Evolutionary conservation across 257 asterid species (phyloP).

Genomic region (Avicennia marina): DNA sequence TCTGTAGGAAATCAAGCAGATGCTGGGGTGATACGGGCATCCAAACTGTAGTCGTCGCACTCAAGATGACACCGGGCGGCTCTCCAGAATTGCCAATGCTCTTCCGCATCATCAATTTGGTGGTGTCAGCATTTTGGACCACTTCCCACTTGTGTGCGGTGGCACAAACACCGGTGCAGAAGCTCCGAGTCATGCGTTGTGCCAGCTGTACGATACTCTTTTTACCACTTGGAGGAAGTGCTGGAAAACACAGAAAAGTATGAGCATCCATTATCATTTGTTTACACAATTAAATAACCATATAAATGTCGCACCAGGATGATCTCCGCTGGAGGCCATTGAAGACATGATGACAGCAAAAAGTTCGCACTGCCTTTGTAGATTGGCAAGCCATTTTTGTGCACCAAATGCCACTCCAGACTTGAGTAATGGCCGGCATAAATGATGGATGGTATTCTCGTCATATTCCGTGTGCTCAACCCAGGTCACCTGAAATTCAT

Average conservation of each 20-base stretch:
- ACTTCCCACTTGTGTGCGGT: constrained; percentile 69
- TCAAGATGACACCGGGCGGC: constrained; percentile 69
- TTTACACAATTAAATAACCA: background rate
- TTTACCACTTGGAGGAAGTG: constrained; percentile 40
- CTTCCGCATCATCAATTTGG: constrained; percentile 55
- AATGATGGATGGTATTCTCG: constrained; percentile 40
- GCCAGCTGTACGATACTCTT: constrained; percentile 64
- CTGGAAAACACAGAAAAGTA: constrained; percentile 28
- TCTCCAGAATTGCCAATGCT: constrained; percentile 55
- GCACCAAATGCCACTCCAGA: constrained; percentile 85
- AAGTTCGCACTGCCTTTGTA: constrained; percentile 63
- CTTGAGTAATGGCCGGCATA: constrained; percentile 57
- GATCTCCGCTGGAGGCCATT: constrained; percentile 33
- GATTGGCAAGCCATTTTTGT: constrained; percentile 64
- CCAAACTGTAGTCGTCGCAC: constrained; percentile 71
- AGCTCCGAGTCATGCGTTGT: constrained; percentile 68
- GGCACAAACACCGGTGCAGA: constrained; percentile 61
- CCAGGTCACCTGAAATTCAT: constrained; percentile 64
- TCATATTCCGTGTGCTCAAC: constrained; percentile 77
- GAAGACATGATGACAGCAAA: constrained; percentile 29
- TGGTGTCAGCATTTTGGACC: constrained; percentile 47
- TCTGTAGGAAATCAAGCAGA: constrained; percentile 57
- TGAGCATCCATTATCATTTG: constrained; percentile 1
- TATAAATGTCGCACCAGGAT: constrained; percentile 34
- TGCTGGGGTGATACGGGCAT: constrained; percentile 52